A percentile compares a stretch with the other conserved stretches of the same genome.
Conservation (phyloP, 192 early-diverging fungal species). For the Entomortierella parvispora region DNA sequence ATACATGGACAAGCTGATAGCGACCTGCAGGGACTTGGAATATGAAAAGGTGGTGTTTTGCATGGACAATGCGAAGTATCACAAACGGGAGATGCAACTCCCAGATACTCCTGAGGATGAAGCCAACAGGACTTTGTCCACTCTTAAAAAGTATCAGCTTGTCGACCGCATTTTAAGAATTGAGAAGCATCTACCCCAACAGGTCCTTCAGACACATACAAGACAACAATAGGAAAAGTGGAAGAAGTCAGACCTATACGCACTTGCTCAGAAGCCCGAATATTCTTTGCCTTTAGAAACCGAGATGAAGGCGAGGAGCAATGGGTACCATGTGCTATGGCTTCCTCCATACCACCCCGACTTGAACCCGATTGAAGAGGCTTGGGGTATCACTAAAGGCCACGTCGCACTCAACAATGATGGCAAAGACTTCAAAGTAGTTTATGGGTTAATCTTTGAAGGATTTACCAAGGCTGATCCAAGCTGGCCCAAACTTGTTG, state of each 20-base stretch:
- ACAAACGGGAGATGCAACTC: constrained; percentile 6
- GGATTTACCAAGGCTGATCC: constrained; percentile 3
- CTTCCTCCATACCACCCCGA: constrained; percentile 23
- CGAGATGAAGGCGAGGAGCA: too few species aligned
- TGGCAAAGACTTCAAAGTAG: constrained; percentile 4
- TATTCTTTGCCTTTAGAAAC: too few species aligned
- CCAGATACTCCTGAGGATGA: neutral
- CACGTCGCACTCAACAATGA: constrained; percentile 14
- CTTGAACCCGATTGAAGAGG: constrained; percentile 27
- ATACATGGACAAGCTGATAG: constrained; percentile 11
- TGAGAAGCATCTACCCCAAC: too few species aligned
- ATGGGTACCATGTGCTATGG: constrained; percentile 21
- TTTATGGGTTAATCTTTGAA: neutral
- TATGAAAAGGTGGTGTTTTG: constrained; percentile 18
- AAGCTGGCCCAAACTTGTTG: too few species aligned
- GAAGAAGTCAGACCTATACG: neutral
- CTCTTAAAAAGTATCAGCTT: constrained; percentile 2
- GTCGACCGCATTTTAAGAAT: constrained; percentile 1
- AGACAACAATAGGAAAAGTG: neutral
- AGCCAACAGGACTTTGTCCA: neutral
- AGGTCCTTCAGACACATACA: too few species aligned
- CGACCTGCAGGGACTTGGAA: neutral
- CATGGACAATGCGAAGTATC: constrained; percentile 38
- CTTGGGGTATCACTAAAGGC: constrained; percentile 21
- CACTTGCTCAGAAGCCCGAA: neutral